Conservation (phyloP, 768 basidiomycete genomes). For the Pleurotus citrinopileatus region DNA sequence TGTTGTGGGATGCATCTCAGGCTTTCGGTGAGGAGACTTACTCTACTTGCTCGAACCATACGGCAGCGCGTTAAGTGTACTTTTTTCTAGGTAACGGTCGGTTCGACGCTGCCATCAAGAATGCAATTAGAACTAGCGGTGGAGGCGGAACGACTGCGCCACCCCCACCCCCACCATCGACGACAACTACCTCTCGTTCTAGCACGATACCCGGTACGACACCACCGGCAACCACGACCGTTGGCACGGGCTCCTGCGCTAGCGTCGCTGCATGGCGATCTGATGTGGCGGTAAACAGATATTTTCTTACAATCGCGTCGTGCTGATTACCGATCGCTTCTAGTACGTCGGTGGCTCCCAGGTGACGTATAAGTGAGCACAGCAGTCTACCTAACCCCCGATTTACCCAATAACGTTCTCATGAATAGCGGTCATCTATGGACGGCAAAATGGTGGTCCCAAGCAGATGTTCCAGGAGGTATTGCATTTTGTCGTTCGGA, state of each 20-base stretch:
- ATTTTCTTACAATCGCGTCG: background rate
- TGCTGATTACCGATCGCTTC: background rate
- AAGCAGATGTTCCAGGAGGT: conserved; percentile 34
- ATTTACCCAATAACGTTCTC: too few relatives aligned
- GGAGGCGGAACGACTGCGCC: conserved; percentile 18
- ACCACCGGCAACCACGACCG: conserved; percentile 1
- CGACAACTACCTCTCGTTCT: conserved; percentile 18
- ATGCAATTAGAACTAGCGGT: conserved; percentile 25
- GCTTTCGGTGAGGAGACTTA: conserved; percentile 28
- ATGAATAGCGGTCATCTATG: conserved; percentile 46
- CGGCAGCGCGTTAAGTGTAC: background rate
- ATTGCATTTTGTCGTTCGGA: background rate
- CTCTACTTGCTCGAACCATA: background rate
- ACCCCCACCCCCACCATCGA: conserved; percentile 21
- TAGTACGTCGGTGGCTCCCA: conserved; percentile 42
- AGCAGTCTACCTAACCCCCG: background rate
- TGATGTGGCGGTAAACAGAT: conserved; percentile 35
- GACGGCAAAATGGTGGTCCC: conserved; percentile 48
- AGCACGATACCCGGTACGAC: conserved; percentile 19
- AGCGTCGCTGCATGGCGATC: conserved; percentile 39
- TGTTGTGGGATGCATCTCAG: conserved; percentile 40
- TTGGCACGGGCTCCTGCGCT: conserved; percentile 32
- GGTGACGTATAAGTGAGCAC: conserved; percentile 40
- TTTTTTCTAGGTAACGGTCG: conserved; percentile 31
- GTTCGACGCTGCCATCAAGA: conserved; percentile 40